Evolutionary conservation across 2,329 filamentous ascomycete genomes (phyloP).

Genomic region (Paraphaeosphaeria sporulosa): DNA sequence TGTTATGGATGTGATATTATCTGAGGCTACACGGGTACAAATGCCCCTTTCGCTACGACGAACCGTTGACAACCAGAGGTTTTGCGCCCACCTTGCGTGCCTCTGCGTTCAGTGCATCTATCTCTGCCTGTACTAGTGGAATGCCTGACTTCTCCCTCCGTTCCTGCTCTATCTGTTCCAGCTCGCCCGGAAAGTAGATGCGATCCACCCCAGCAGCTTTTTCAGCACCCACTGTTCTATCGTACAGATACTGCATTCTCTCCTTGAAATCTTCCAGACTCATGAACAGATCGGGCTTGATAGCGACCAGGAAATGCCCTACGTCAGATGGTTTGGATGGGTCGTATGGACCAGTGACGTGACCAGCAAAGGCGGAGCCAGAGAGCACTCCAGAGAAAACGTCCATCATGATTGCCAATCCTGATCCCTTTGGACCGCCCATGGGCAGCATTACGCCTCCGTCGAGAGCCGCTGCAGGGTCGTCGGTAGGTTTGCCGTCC

Average conservation of each 20-base stretch:
- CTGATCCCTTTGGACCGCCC: constrained; percentile 84
- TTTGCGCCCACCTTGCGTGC: constrained; percentile 53
- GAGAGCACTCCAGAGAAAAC: constrained; percentile 83
- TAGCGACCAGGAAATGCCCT: constrained; percentile 70
- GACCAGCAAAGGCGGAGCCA: constrained; percentile 78
- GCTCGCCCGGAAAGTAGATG: constrained; percentile 66
- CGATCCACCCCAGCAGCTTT: constrained; percentile 62
- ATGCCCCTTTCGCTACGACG: background rate
- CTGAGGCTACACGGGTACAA: background rate
- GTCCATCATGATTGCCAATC: constrained; percentile 84
- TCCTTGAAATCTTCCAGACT: constrained; percentile 72
- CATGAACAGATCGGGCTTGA: constrained; percentile 80
- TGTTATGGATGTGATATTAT: background rate
- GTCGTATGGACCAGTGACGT: constrained; percentile 80
- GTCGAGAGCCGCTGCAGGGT: constrained; percentile 73
- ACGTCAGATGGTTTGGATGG: constrained; percentile 72
- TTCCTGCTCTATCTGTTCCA: constrained; percentile 60
- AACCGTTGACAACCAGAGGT: constrained; percentile 11
- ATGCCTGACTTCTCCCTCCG: constrained; percentile 55
- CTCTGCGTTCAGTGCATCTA: constrained; percentile 59
- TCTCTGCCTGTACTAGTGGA: constrained; percentile 58
- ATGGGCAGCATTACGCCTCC: constrained; percentile 78
- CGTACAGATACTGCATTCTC: constrained; percentile 67
- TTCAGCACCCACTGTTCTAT: constrained; percentile 61
- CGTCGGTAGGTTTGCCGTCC: constrained; percentile 73